These are phyloP conservation scores for Dendrothele bispora DNA, from an alignment of 768 basidiomycete species.

Conservation along the genomic window DNA sequence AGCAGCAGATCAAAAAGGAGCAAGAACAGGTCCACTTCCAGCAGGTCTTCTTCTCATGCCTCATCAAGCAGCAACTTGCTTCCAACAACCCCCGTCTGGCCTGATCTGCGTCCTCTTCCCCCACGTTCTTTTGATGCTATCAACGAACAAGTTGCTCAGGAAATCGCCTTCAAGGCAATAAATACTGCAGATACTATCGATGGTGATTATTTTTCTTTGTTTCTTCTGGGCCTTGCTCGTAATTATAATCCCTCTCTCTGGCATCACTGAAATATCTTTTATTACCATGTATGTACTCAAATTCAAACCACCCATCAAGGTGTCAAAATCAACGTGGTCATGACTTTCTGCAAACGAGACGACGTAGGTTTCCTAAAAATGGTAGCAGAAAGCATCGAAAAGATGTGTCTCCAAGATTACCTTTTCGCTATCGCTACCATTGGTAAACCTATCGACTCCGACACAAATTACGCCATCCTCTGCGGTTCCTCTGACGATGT, in stretches of 20 bases:
- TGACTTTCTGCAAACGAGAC: slow-evolving; percentile 57
- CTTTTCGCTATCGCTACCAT: slow-evolving; percentile 59
- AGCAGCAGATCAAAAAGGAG: no score
- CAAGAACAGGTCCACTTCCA: background rate
- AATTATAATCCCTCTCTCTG: background rate
- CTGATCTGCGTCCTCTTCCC: slow-evolving; percentile 10
- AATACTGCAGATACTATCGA: slow-evolving; percentile 50
- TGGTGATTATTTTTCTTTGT: slow-evolving; percentile 25
- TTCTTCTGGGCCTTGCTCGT: background rate
- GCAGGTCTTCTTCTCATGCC: no score
- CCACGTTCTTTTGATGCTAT: slow-evolving; percentile 61
- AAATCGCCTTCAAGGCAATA: slow-evolving; percentile 55
- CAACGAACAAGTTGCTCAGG: slow-evolving; percentile 56
- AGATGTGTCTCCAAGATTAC: slow-evolving; percentile 40
- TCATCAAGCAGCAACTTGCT: no score
- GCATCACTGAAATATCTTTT: no score
- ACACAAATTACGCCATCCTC: slow-evolving; percentile 53
- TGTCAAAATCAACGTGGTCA: slow-evolving; percentile 57
- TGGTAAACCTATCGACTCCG: slow-evolving; percentile 28
- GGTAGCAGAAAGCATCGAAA: slow-evolving; percentile 48
- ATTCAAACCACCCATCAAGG: slow-evolving; percentile 22
- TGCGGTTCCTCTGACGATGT: slow-evolving; percentile 54
- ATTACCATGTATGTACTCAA: no score
- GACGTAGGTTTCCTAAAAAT: slow-evolving; percentile 57
- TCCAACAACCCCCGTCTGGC: background rate